These are phyloP conservation scores for Stenogyne calaminthoides DNA, from an alignment of 305 asterid genomes.

Conservation along the genomic window DNA sequence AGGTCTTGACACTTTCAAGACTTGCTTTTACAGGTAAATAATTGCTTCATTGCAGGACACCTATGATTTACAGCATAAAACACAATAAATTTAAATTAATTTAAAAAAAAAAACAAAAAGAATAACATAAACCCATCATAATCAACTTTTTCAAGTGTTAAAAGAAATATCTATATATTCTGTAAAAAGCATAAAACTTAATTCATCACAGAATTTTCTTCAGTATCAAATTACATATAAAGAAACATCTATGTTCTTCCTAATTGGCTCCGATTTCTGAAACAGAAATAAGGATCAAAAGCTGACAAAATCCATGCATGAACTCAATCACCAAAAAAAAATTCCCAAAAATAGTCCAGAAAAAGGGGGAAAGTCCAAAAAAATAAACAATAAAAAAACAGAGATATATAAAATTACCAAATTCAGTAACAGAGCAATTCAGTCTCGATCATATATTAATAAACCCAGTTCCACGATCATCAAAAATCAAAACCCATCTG, in stretches of 20 bases:
- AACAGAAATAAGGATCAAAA: slow-evolving; percentile 23
- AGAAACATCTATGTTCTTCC: neutral
- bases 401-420: slow-evolving; percentile 28
- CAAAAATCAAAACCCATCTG: slow-evolving; percentile 15
- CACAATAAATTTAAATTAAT: neutral
- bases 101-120: neutral
- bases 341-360: slow-evolving; percentile 4
- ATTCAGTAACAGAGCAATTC: slow-evolving; percentile 23
- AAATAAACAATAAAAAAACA: neutral
- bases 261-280: slow-evolving; percentile 19
- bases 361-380: neutral
- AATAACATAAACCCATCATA: neutral
- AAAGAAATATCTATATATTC: neutral
- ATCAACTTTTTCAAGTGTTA: neutral
- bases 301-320: slow-evolving; percentile 32
- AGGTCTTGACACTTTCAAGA: slow-evolving; percentile 11
- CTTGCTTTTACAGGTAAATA: neutral
- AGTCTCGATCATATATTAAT: neutral
- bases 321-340: neutral
- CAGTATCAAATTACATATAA: neutral
- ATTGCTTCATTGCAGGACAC: slow-evolving; percentile 6
- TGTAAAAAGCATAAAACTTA: neutral
- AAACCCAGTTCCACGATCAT: slow-evolving; percentile 14
- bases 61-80: neutral
- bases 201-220: neutral